Evolutionary conservation across 2,329 filamentous ascomycete species (phyloP), one percentile per base, ranked within the genome.

Genomic region (Sphaerostilbella broomeana): DNA sequence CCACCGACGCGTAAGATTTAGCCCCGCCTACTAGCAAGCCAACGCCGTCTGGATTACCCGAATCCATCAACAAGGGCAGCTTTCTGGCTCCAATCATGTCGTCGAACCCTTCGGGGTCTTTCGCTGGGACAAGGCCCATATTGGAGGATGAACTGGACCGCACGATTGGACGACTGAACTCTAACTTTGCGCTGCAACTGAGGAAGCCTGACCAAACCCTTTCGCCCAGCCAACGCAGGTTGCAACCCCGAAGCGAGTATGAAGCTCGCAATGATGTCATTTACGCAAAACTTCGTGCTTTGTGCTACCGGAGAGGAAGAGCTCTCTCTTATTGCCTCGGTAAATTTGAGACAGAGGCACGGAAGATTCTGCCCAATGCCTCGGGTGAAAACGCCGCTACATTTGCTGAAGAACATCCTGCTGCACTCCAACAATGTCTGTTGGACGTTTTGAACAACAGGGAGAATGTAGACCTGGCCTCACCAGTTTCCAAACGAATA

Each of bases 131-230:
- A n/a, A 22, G 20, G 13, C 19, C 34, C 22, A 12, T 11, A 4
- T 24, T 22, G 22, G 37, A 35, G 25, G 26, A 28, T 9, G 48
- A 47, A 28, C 47, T 60, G 11, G 35, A 50, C 19, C 45, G 47
- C 20, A 50, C 43, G 9, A 51, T 60, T 15, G 42, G 47, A 17
- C 48, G 48, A 0, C 45, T 60, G 17, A 59, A 54, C 32, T 40
- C 40, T 19, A 47, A 51, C 22, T 60, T 53, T 33, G 43, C 42
- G 8, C 47, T 61, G 4, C 39, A 46, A 11, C 51, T 60, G 11
- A 29, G 39, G 13, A 42, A 48, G 13, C 52, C 52, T 3, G 50
- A 54, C 36, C 32, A 44, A 6, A 49, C 35, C 2, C 37, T 54
- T n/a, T 53, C 53, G 18, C 56, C 54, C n/a, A 50, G 43, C 29